A percentile compares a stretch with the other conserved stretches of the same genome.
Conservation (phyloP, 768 basidiomycete species). For the Mycena olivaceomarginata region DNA sequence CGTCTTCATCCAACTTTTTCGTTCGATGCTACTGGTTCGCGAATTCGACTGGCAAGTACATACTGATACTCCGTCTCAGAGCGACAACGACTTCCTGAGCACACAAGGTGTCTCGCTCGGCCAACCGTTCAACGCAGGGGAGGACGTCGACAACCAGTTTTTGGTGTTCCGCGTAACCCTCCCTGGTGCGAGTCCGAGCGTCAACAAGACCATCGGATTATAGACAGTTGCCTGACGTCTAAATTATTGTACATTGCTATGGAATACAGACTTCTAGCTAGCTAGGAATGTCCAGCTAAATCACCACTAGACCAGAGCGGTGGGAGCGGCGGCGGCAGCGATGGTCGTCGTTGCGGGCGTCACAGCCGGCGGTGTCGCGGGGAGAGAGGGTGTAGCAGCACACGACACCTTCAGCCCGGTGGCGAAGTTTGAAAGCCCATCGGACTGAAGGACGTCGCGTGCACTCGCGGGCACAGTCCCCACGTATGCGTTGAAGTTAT, state of each 20-base stretch:
- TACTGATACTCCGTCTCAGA: slow-evolving; percentile 50
- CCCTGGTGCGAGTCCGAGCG: slow-evolving; percentile 54
- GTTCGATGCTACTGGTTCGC: background rate
- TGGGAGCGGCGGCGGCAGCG: slow-evolving; percentile 16
- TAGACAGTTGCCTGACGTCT: background rate
- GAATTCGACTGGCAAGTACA: background rate
- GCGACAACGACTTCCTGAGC: slow-evolving; percentile 81
- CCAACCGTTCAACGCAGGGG: slow-evolving; percentile 69
- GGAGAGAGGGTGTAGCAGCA: slow-evolving; percentile 34
- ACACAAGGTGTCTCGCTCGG: slow-evolving; percentile 72
- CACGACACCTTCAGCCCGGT: slow-evolving; percentile 42
- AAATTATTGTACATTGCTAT: background rate
- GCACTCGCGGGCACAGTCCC: slow-evolving; percentile 44
- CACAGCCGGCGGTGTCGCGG: slow-evolving; percentile 40
- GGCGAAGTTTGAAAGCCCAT: slow-evolving; percentile 39
- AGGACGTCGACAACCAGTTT: slow-evolving; percentile 78
- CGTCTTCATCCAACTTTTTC: slow-evolving; percentile 45
- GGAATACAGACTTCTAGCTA: background rate
- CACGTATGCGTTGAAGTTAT: slow-evolving; percentile 48
- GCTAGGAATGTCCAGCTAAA: background rate
- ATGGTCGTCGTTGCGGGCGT: slow-evolving; percentile 40
- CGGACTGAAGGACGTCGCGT: slow-evolving; percentile 33
- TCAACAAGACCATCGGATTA: slow-evolving; percentile 29
- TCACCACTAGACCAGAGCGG: background rate
- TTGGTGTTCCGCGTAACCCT: slow-evolving; percentile 78